phyloP scores from a whole-genome alignment of 495 filamentous ascomycete species.

The Darksidea phi region DNA sequence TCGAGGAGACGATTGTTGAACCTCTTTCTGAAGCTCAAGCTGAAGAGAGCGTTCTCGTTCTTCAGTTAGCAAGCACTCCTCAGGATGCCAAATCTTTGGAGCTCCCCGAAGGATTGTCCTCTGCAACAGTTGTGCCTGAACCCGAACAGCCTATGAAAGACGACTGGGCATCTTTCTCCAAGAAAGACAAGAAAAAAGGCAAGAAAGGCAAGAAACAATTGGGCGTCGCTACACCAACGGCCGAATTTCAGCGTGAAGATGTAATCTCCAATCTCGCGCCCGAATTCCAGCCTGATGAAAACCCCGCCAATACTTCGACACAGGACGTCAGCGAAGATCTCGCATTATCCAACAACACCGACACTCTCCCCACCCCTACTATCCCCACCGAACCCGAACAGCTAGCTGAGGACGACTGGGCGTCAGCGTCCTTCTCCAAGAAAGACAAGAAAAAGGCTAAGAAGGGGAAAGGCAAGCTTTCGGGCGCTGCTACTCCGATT shows the following conservation, averaged over 20 bases:
- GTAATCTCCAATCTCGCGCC: too few relatives aligned
- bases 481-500: constrained; percentile 7
- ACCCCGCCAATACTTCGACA: not conserved
- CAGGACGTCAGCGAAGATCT: not conserved
- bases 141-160: not conserved
- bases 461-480: constrained; percentile 21
- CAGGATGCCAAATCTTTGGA: not conserved
- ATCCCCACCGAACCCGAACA: not conserved
- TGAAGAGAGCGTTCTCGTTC: too few relatives aligned
- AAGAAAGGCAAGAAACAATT: not conserved
- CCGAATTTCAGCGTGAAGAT: too few relatives aligned
- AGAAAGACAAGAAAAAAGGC: constrained; percentile 10
- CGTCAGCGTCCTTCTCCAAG: not conserved
- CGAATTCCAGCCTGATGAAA: not conserved
- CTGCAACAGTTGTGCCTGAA: not conserved
- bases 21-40: not conserved
- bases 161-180: not conserved
- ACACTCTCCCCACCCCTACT: too few relatives aligned
- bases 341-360: too few relatives aligned
- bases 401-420: not conserved
- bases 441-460: constrained; percentile 11
- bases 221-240: too few relatives aligned
- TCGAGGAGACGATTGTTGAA: not conserved
- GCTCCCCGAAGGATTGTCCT: too few relatives aligned
- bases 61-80: too few relatives aligned